phyloP scores from a whole-genome alignment of 1,284 basidiomycete species.

The Takashimella tepidaria region DNA sequence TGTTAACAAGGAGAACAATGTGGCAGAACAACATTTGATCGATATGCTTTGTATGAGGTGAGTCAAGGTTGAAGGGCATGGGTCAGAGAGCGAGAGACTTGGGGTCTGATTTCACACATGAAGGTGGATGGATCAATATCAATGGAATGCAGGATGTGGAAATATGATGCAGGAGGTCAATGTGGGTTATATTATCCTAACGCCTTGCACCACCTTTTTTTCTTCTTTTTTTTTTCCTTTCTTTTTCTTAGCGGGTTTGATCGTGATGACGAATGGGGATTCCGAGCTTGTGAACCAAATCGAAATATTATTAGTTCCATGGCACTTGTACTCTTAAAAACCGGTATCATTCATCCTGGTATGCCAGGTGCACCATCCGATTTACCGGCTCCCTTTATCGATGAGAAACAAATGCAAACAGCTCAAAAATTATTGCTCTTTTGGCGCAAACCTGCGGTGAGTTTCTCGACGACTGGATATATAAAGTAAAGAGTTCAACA shows the following conservation, averaged over 20 bases:
- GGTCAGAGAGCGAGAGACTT: too few relatives aligned
- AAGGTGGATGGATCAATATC: too few relatives aligned
- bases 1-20: slow-evolving; percentile 98
- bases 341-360: slow-evolving; percentile 72
- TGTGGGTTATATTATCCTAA: too few relatives aligned
- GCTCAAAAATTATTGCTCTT: slow-evolving; percentile 96
- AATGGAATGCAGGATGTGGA: too few relatives aligned
- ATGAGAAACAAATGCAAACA: slow-evolving; percentile 89
- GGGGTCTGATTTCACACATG: too few relatives aligned
- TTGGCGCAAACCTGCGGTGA: slow-evolving; percentile 96
- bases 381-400: slow-evolving; percentile 51
- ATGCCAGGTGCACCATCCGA: slow-evolving; percentile 26
- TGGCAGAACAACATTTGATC: slow-evolving; percentile 98
- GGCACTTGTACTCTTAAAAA: slow-evolving; percentile 94
- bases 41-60: slow-evolving; percentile 99
- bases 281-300: slow-evolving; percentile 87
- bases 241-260: slow-evolving; percentile 82
- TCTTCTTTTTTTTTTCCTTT: too few relatives aligned
- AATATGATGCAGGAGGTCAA: too few relatives aligned
- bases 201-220: too few relatives aligned
- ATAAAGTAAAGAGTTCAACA: too few relatives aligned
- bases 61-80: slow-evolving; percentile 21
- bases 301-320: slow-evolving; percentile 97
- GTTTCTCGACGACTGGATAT: too few relatives aligned
- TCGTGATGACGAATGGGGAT: slow-evolving; percentile 95